phyloP scores from a whole-genome alignment of 179 eudicot species.

The Kewa caespitosa region DNA sequence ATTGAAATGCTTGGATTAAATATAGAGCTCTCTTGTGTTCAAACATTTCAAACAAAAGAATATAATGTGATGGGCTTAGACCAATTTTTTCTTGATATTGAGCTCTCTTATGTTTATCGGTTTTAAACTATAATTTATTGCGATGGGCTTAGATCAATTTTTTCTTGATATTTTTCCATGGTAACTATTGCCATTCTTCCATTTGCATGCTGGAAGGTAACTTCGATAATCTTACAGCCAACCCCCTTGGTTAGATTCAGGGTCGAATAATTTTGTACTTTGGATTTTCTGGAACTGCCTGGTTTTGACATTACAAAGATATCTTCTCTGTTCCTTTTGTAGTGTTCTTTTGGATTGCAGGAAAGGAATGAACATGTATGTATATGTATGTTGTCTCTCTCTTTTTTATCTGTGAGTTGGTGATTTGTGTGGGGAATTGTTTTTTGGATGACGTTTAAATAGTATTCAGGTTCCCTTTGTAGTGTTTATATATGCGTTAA shows the following conservation, averaged over 20 bases:
- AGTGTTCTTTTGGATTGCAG: too few species aligned
- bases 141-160: background rate
- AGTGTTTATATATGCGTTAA: too few species aligned
- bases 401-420: background rate
- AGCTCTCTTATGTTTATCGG: background rate
- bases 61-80: background rate
- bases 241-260: background rate
- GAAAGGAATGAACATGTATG: too few species aligned
- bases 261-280: background rate
- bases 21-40: background rate
- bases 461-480: background rate
- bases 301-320: too few species aligned
- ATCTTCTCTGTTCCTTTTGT: too few species aligned
- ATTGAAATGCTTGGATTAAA: background rate
- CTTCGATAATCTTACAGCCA: background rate
- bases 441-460: background rate
- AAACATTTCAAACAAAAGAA: too few species aligned
- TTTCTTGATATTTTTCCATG: background rate
- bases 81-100: background rate
- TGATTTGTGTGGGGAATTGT: background rate
- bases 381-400: background rate
- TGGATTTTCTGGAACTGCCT: too few species aligned
- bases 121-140: constrained; percentile 1
- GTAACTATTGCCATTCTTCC: background rate
- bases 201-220: background rate